Evolutionary conservation across 208 protist genomes (phyloP), one percentile per base, ranked within the genome.

Genomic region (Borovskyia barvae): DNA sequence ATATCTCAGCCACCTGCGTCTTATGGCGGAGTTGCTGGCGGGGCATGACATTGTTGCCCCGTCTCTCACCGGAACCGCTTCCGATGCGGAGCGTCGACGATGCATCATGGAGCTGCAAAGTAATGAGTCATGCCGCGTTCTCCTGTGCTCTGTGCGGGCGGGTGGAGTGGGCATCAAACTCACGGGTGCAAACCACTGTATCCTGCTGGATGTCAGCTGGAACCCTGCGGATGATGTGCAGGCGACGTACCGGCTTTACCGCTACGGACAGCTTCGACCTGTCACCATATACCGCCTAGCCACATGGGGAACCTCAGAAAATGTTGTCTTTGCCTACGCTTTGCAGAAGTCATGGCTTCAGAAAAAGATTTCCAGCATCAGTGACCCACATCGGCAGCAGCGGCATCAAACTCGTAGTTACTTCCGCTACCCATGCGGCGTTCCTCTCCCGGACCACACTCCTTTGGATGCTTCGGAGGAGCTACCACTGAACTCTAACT

Each of bases 171-270:
- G 97, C 25, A 86, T 99, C 55, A 98, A 98, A 43, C 73, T 98
- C 2, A 75, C 68, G 5, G 74, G 80, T 0, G 97, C 97, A 11
- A 96, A 93, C 61, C 86, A 93, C 64, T 97, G 97, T 52, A 87
- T 99, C 28, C 50, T 99, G 22, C 90, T 98, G 52, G 97, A 99
- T 55, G 82, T 94, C 12, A 86, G 80, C 53, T 97, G 93, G 92
- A 97, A 97, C 62, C 92, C 93, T 1, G 56, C 88, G 0, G 74
- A 92, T 51, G 91, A 97, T 62, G 65, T 75, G 17, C 93, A 98
- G 78, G 96, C 96, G 2, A 95, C 94, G 25, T 97, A 96, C 67
- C 90, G 97, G 7, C 72, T 96, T 0, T 98, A 96, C 70, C 81
- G 97, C 28, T 95, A 94, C 53, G 97, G 98, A 9, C 97, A 98